Evolutionary conservation across 1,139 yeast genomes (phyloP), one percentile per base, ranked within the genome.

Genomic region (Yamadazyma buinensis): DNA sequence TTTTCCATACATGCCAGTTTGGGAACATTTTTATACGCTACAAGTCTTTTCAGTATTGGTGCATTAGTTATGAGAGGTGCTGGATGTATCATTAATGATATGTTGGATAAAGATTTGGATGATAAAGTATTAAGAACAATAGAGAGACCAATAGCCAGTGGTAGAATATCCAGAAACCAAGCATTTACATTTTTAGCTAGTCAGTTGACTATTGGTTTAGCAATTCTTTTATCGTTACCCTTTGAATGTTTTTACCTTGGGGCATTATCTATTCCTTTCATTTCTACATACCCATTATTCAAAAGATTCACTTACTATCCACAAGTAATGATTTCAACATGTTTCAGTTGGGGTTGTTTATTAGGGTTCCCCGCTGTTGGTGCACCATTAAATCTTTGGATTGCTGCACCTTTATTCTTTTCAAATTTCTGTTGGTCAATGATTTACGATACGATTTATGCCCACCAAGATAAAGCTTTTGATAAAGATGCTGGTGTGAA

Each of bases 271-370:
- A 62, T 94, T 38, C 79, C 88, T 0, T 72, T 90, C 21, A 92
- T 94, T 9, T 79, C 83, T 31, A 73, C 95, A 0, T 94, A 94
- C 54, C 99, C 99, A 0, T 65, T 92, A 34, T 94, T 92, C 65
- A 94, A 94, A 53, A 67, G 98, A 48, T 84, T 88, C 55, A 92
- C 98, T 0, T 87, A 90, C 57, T 92, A 88, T 56, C 99, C 99
- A 6, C 99, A 94, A 57, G 78, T 77, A 7, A 80, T 78, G 48
- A 71, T 94, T 11, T 76, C 95, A 14, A 70, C 84, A 11, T 85
- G 95, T 49, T 94, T 87, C 58, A 83, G 87, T 41, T 94, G 98
- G 98, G 98, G 96, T 18, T 88, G 95, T 9, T 57, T 92, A 26
- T 64, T 92, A 23, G 98, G 98, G 0, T 92, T 85, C 59, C 97